Conservation (phyloP, 257 asterid genomes). For the Jasminum sambac region DNA sequence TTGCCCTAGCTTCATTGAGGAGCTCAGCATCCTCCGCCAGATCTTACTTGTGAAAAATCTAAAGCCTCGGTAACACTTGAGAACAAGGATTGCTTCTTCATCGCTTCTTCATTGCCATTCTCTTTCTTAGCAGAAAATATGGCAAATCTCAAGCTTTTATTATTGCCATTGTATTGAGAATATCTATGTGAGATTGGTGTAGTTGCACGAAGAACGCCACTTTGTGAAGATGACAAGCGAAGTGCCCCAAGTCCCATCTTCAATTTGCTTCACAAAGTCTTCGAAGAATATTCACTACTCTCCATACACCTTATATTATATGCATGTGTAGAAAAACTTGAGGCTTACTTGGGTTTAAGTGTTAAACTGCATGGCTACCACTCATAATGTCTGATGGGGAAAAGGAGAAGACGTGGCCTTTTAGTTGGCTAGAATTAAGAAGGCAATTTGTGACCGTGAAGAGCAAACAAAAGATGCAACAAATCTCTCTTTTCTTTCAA, state of each 20-base stretch:
- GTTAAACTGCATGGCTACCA: conserved; percentile 38
- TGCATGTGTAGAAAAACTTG: conserved; percentile 10
- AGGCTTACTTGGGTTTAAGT: conserved; percentile 23
- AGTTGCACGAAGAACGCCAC: conserved; percentile 30
- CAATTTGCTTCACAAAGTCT: not conserved
- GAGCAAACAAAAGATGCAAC: not conserved
- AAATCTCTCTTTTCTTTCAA: not conserved
- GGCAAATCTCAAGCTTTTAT: conserved; percentile 28
- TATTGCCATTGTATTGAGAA: not conserved
- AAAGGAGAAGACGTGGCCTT: conserved; percentile 61
- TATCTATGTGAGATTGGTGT: conserved; percentile 23
- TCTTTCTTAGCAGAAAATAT: conserved; percentile 51
- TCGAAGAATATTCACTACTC: not conserved
- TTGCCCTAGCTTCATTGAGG: conserved; percentile 65
- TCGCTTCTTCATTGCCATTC: conserved; percentile 26
- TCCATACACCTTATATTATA: not conserved
- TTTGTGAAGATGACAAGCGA: conserved; percentile 54
- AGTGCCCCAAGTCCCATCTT: conserved; percentile 58
- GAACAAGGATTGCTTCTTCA: conserved; percentile 52
- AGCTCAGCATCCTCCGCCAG: conserved; percentile 75
- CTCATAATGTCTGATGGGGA: conserved; percentile 41
- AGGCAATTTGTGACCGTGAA: not conserved
- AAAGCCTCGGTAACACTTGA: conserved; percentile 75
- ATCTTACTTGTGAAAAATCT: conserved; percentile 84
- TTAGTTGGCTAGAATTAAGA: conserved; percentile 22